Percentiles rank a stretch among this genome's conserved stretches.
phyloP scores from a whole-genome alignment of 306 rosid genomes.

The Quercus robur region DNA sequence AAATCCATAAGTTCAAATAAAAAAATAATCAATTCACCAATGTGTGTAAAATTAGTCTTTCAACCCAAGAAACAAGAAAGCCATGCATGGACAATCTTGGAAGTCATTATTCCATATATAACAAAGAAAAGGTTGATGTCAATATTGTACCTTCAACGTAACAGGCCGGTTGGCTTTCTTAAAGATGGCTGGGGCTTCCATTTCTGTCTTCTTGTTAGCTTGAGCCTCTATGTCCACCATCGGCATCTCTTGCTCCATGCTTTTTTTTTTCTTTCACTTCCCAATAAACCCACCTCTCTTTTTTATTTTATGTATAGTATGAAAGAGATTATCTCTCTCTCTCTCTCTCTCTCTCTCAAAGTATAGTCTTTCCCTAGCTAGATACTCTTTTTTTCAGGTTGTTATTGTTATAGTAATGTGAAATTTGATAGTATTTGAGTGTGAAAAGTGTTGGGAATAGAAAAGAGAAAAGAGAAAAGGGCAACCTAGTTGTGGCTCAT shows the following conservation, averaged over 20 bases:
- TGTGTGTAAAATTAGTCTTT: neutral
- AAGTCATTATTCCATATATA: neutral
- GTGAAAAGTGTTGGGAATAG: neutral
- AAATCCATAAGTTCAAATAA: too few species aligned
- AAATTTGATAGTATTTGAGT: neutral
- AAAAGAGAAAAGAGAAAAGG: neutral
- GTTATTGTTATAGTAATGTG: too few species aligned
- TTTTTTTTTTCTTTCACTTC: neutral
- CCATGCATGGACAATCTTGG: neutral
- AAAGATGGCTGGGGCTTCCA: constrained; percentile 15
- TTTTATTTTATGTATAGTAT: neutral
- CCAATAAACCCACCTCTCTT: neutral
- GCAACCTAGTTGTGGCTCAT: neutral
- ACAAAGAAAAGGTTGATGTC: neutral
- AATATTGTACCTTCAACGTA: constrained; percentile 43
- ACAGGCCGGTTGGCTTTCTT: constrained; percentile 35
- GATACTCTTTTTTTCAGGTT: too few species aligned
- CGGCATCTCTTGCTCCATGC: constrained; percentile 16
- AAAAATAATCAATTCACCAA: neutral
- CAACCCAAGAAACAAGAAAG: neutral
- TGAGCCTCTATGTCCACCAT: constrained; percentile 52
- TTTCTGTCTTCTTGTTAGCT: neutral
- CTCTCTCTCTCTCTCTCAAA: neutral
- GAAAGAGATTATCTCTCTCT: neutral
- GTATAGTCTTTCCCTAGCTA: neutral